Evolutionary conservation across 2,329 filamentous ascomycete species (phyloP), one percentile per base, ranked within the genome.

Genomic region (Chalara sp.): DNA sequence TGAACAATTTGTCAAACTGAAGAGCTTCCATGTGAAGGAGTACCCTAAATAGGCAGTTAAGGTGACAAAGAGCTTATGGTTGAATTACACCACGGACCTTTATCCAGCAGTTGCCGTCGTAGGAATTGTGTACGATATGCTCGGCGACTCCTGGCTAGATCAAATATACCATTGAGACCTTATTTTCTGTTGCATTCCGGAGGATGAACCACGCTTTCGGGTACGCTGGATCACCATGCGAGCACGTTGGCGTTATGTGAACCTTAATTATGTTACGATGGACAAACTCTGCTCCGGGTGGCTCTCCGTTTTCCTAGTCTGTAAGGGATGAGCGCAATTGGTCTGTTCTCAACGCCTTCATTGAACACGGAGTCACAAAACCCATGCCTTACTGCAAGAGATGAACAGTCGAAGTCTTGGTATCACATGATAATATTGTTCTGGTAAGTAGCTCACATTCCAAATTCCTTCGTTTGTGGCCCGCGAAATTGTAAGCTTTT

Each of bases 1-100:
- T 65, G 92, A 96, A 62, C 89, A 95, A 66, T 97, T 96, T 66
- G 86, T 95, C 65, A 95, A 93, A 77, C 78, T 96, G 63, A 96
- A 96, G 83, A 96, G 88, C 75, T 95, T 86, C 69, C 92, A 97
- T 69, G 67, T 96, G 67, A 96, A 96, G 73, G 83, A 95, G 56
- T 83, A 84, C 63, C 80, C 81, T 43, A 83, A 83, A 51, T 63
- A 55, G 56, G 54, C 12, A 44, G 41, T 44, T 44, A 28, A 28
- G 21, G 41, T n/a, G 8, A 13, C 35, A 10, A 21, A 2, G 21
- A 39, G 35, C 3, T 11, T 10, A 39, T 13, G 35, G 35, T 13
- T 39, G 13, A 10, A 39, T 39, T 39, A 39, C 35, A 39, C 10
- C 35, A 39, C 21, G 21, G 21, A 21, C 21, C 21, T 21, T 21